phyloP scores from a whole-genome alignment of 2,329 filamentous ascomycete species.

The Cytospora piceicola region DNA sequence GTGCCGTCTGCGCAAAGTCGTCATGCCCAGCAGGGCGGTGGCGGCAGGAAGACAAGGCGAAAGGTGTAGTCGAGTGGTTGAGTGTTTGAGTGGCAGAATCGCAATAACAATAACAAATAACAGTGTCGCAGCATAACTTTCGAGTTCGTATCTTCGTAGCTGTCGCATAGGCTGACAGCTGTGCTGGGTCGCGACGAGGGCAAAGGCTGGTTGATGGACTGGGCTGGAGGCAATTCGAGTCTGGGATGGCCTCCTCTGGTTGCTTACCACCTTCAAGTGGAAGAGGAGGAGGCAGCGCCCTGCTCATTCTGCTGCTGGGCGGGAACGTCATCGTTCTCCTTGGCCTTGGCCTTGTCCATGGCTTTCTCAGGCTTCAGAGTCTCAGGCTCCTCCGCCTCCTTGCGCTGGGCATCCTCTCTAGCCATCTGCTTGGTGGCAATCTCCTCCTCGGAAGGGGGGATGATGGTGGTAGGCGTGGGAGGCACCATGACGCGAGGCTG shows the following conservation, averaged over 20 bases:
- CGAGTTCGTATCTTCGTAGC: neutral
- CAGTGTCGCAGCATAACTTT: neutral
- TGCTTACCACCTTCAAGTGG: conserved; percentile 13
- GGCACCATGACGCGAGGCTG: conserved; percentile 16
- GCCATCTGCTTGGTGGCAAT: neutral
- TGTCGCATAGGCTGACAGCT: neutral
- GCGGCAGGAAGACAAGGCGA: neutral
- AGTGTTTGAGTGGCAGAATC: neutral
- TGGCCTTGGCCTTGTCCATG: conserved; percentile 13
- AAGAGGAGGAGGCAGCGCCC: neutral
- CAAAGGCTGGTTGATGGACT: neutral
- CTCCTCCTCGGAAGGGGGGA: conserved; percentile 13
- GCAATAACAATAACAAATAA: neutral
- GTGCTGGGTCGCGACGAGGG: neutral
- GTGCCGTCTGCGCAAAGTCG: neutral
- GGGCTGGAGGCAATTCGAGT: neutral
- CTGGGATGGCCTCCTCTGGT: neutral
- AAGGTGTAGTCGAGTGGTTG: neutral
- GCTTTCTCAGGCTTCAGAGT: neutral
- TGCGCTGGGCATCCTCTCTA: neutral
- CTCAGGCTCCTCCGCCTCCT: neutral
- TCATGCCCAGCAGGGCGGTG: neutral
- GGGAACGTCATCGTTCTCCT: conserved; percentile 4
- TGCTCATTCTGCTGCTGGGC: neutral
- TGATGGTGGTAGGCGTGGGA: conserved; percentile 14